These are phyloP conservation scores for Neurospora sp. DNA, from an alignment of 495 filamentous ascomycete species.

Conservation along the genomic window DNA sequence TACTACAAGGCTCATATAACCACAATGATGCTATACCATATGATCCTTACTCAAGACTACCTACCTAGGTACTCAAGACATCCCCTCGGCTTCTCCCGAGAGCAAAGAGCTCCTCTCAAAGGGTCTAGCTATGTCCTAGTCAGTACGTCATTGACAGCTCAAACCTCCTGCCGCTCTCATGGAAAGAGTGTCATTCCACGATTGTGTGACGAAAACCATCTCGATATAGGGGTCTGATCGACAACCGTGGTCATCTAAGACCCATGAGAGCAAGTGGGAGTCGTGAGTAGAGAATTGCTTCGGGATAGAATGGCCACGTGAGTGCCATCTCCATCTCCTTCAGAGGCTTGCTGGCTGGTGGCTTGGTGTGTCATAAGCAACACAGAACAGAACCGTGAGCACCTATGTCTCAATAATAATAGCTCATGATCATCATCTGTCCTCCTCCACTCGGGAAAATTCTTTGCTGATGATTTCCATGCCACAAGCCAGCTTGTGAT, in stretches of 20 bases:
- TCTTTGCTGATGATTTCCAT: not conserved
- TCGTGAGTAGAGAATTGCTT: no score
- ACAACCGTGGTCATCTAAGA: not conserved
- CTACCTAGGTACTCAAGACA: not conserved
- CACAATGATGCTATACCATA: not conserved
- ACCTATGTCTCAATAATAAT: not conserved
- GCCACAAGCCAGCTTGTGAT: not conserved
- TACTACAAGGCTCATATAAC: not conserved
- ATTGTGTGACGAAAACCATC: not conserved
- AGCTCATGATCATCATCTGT: not conserved
- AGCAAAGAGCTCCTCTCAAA: not conserved
- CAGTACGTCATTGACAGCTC: not conserved
- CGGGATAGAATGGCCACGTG: no score
- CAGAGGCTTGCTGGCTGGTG: not conserved
- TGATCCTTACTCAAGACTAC: not conserved
- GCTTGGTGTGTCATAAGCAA: not conserved
- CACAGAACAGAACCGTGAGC: not conserved
- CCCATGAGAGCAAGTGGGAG: no score
- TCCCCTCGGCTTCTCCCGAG: not conserved
- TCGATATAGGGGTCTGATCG: not conserved
- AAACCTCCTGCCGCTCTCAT: not conserved
- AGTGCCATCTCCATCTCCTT: no score
- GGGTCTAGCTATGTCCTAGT: not conserved
- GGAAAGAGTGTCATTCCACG: not conserved
- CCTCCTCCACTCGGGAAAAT: not conserved